A percentile compares a stretch with the other conserved stretches of the same genome.
phyloP scores from a whole-genome alignment of 345 rosid species.

The Boechera stricta region DNA sequence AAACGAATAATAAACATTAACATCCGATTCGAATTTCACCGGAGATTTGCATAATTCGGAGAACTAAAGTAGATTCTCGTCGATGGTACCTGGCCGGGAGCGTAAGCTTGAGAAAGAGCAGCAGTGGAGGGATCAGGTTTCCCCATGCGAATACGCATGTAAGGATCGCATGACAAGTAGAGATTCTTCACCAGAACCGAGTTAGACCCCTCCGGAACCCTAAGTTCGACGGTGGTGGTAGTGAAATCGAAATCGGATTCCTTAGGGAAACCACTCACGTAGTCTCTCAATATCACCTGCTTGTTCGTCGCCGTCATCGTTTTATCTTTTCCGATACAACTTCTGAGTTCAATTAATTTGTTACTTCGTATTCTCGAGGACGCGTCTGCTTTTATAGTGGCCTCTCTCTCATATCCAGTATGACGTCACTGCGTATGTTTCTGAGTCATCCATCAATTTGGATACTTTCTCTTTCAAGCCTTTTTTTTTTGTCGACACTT shows the following conservation, averaged over 20 bases:
- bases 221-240: constrained; percentile 41
- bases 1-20: background rate
- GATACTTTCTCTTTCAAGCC: background rate
- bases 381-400: constrained; percentile 21
- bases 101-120: constrained; percentile 38
- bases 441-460: background rate
- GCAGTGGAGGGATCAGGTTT: constrained; percentile 29
- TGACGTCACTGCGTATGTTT: constrained; percentile 37
- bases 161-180: constrained; percentile 63
- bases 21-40: background rate
- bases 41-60: background rate
- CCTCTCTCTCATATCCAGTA: background rate
- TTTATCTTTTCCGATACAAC: constrained; percentile 3
- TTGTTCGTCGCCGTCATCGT: constrained; percentile 50
- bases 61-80: background rate
- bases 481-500: background rate
- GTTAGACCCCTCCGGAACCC: constrained; percentile 41
- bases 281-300: constrained; percentile 52
- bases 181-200: constrained; percentile 62
- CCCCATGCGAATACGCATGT: constrained; percentile 53
- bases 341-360: background rate
- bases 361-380: background rate
- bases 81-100: constrained; percentile 32
- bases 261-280: constrained; percentile 53
- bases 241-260: constrained; percentile 53